Conservation (phyloP, 78 protist genomes). For the Carpediemonas membranifera region DNA sequence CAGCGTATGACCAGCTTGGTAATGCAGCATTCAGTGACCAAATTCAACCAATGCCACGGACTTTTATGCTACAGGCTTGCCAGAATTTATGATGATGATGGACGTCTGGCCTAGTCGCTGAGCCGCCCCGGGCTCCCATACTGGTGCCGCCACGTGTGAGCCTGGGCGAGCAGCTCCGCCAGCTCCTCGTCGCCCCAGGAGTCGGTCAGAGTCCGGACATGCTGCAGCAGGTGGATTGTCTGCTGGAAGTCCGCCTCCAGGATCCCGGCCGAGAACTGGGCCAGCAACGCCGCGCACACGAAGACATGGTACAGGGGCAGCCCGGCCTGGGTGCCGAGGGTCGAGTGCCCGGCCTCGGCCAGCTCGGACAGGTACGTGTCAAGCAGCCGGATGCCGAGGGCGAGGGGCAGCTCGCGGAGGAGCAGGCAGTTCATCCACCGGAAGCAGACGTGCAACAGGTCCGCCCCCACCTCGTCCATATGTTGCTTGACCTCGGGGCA, state of each 20-base stretch:
- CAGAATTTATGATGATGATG: too few species aligned
- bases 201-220: background rate
- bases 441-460: slow-evolving; percentile 59
- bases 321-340: background rate
- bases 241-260: slow-evolving; percentile 55
- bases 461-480: slow-evolving; percentile 37
- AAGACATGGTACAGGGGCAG: slow-evolving; percentile 62
- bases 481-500: too few species aligned
- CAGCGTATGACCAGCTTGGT: too few species aligned
- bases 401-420: slow-evolving; percentile 67
- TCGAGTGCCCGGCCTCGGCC: background rate
- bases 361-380: slow-evolving; percentile 64
- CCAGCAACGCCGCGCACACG: slow-evolving; percentile 83
- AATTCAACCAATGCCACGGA: too few species aligned
- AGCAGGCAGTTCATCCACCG: slow-evolving; percentile 94
- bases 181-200: background rate
- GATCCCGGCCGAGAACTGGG: slow-evolving; percentile 42
- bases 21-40: too few species aligned
- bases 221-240: slow-evolving; percentile 33
- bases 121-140: background rate
- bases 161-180: background rate
- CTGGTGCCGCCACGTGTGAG: background rate
- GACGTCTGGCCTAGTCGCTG: too few species aligned
- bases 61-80: too few species aligned
- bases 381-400: slow-evolving; percentile 50